phyloP scores from a whole-genome alignment of 305 asterid species.

The Fraxinus baroniana region DNA sequence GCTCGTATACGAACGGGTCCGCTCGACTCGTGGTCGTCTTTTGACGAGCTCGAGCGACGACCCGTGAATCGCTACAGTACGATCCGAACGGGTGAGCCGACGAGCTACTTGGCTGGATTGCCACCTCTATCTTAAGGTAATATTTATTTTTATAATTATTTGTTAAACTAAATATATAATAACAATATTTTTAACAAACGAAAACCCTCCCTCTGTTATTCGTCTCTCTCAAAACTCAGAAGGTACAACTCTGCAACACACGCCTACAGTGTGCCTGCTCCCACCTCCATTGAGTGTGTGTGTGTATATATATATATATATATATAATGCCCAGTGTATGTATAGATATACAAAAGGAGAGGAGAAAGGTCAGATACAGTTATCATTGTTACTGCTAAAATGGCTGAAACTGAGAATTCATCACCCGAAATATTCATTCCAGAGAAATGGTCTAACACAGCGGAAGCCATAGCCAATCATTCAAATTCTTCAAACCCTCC shows the following conservation, averaged over 20 bases:
- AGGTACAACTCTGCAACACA: not conserved
- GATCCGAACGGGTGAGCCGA: no score
- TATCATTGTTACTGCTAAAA: not conserved
- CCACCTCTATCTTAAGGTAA: no score
- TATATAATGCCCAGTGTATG: not conserved
- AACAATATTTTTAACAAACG: not conserved
- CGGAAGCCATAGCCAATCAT: conserved; percentile 48
- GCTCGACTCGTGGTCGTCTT: no score
- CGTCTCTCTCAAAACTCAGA: not conserved
- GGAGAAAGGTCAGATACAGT: not conserved
- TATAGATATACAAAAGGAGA: not conserved
- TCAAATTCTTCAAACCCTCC: conserved; percentile 40
- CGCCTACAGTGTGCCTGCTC: not conserved
- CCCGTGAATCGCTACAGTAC: no score
- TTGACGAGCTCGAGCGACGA: no score
- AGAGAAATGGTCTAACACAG: conserved; percentile 69
- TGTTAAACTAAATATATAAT: no score
- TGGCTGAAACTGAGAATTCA: conserved; percentile 37
- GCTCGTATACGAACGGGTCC: no score
- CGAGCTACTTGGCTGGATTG: no score
- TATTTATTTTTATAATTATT: no score
- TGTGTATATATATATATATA: no score
- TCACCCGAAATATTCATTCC: conserved; percentile 54
- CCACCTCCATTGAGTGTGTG: not conserved
- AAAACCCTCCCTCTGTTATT: not conserved